Percentiles rank a stretch among this genome's conserved stretches.
phyloP scores from a whole-genome alignment of 305 asterid species.

The Fraxinus latifolia region DNA sequence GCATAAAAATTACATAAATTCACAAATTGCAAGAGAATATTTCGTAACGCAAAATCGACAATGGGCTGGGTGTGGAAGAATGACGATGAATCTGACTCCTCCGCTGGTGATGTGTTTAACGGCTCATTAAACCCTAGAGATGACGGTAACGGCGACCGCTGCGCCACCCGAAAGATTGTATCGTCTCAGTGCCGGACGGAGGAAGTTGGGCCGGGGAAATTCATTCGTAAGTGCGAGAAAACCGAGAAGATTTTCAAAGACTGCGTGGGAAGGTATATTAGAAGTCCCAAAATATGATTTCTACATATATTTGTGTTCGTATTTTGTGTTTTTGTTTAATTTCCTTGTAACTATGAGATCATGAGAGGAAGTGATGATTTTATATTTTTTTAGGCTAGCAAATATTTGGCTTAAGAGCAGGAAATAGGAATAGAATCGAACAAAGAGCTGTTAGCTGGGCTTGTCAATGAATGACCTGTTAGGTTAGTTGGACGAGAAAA shows the following conservation, averaged over 20 bases:
- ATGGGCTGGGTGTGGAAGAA: conserved; percentile 44
- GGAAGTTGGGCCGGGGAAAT: conserved; percentile 80
- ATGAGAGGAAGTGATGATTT: background rate
- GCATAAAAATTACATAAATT: background rate
- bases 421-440: background rate
- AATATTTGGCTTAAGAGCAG: conserved; percentile 14
- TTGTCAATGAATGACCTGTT: background rate
- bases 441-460: background rate
- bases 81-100: conserved; percentile 21
- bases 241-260: conserved; percentile 67
- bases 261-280: conserved; percentile 66
- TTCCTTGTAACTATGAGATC: background rate
- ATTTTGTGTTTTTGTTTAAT: background rate
- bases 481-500: background rate
- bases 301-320: background rate
- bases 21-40: background rate
- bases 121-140: conserved; percentile 28
- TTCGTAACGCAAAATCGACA: conserved; percentile 10
- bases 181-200: conserved; percentile 69
- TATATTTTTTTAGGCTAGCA: background rate
- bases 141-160: conserved; percentile 29
- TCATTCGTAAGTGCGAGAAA: conserved; percentile 72
- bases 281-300: background rate
- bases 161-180: conserved; percentile 58
- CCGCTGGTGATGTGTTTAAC: conserved; percentile 18